Evolutionary conservation across 441 rosid species (phyloP), one percentile per base, ranked within the genome.

Genomic region (Omphalea diandra): DNA sequence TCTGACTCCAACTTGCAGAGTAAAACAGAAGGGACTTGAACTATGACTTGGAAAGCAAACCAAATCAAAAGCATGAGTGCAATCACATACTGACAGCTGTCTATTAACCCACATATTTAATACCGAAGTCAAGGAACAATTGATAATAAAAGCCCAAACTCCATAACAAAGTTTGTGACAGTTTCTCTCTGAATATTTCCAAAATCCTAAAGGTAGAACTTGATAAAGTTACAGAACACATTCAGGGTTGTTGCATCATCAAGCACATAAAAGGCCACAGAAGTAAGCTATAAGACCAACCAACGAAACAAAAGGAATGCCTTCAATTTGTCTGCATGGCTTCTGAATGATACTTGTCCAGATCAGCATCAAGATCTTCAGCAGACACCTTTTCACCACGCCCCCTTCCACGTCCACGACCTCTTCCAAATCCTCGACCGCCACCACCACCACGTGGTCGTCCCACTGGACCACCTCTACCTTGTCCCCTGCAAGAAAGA

Each of bases 281-380:
- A 40, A 73, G 64, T 72, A 71, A 63, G 67, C 64, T 68, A 57
- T 11, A 68, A 65, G 62, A 55, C 68, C 73, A 70, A 68, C 77
- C 63, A 70, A 62, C 35, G 55, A 66, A 71, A 72, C 31, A 59
- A 33, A 61, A 53, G 55, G 67, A 65, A 57, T 50, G 67, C 68
- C 68, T 75, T 92, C 77, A 90, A 76, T 83, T 91, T 33, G 82
- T 82, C 82, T 92, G 83, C 99, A 92, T 90, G 33, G 91, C 81
- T 76, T 80, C 89, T 1, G 93, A 56, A 68, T 86, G 92, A 76
- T 94, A 88, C 80, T 89, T 89, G 76, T 84, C 97, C 79, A 92
- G 81, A 80, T 94, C 99, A 20, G 99, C 96, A 56, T 95, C 98
- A 63, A 92, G 99, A 80, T 89, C 98, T 66, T 92, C 98, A 0